Evolutionary conservation across 306 rosid species (phyloP), one percentile per base, ranked within the genome.

Genomic region (Cicer judaicum): DNA sequence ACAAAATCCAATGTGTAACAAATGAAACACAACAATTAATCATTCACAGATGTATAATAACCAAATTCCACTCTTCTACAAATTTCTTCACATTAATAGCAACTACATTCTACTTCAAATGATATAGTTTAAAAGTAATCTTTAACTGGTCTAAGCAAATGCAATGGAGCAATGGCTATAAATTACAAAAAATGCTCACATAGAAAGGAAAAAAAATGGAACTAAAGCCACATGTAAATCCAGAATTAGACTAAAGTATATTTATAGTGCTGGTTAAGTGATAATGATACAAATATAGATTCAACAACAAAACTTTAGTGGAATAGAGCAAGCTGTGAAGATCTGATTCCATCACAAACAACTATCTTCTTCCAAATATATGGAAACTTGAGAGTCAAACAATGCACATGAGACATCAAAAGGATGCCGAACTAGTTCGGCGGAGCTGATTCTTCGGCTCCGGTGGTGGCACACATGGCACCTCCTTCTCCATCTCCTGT

Each of bases 361-460:
- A 2, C 62, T 70, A 34, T 50, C 60, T 40, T 1, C 55, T 60
- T 44, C 61, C 41, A 57, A 59, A 41, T 36, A 24, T 48, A 43
- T 10, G 62, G 34, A 75, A 62, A 62, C 50, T 8, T 24, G 61
- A 80, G 76, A 50, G 50, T 60, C 24, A 48, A 53, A 64, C 39
- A 62, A 41, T 50, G 41, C 72, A 62, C 50, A 53, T 43, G 40
- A 65, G 59, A 60, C 60, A 46, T 81, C 75, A 82, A 44, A 82
- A 64, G 8, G 77, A 9, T 11, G 82, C 77, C 21, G 82, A 82
- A 78, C 76, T 61, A 13, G 86, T 73, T 74, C 86, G 61, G 56
- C 86, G 80, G 49, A 78, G 86, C 70, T 82, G 77, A 52, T 68
- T 56, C 80, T 73, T 78, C 15, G 74, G 43, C 13, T 82, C 83